Conservation (phyloP, 441 rosid genomes). For the Erodium chrysanthum region DNA sequence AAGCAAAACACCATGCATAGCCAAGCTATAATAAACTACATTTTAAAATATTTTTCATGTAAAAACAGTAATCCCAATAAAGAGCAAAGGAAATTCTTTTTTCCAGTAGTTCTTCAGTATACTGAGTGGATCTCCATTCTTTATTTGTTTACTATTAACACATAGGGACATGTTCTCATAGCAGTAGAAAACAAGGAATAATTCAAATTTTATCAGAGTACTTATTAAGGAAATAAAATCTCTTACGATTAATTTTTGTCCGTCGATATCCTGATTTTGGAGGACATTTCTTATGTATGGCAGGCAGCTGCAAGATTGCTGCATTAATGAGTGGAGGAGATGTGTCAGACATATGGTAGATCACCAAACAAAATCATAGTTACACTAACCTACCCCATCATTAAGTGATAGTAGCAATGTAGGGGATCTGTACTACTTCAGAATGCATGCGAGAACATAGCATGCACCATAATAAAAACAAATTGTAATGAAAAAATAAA, state of each 20-base stretch:
- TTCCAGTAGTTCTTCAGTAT: too few species aligned
- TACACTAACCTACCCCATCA: not conserved
- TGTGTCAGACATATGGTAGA: constrained; percentile 18
- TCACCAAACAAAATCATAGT: constrained; percentile 1
- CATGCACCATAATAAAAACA: constrained; percentile 5
- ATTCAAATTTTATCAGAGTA: not conserved
- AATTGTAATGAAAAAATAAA: constrained; percentile 7
- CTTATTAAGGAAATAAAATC: constrained; percentile 11
- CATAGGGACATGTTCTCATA: too few species aligned
- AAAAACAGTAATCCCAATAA: too few species aligned
- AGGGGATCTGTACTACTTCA: not conserved
- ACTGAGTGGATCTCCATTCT: too few species aligned
- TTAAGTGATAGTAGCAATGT: too few species aligned
- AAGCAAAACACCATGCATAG: not conserved
- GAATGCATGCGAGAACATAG: not conserved
- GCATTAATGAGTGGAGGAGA: constrained; percentile 22
- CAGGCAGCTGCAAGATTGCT: constrained; percentile 95
- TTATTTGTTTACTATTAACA: too few species aligned
- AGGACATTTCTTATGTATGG: constrained; percentile 64
- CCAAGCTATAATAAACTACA: not conserved
- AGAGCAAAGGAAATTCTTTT: too few species aligned
- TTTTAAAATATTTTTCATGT: not conserved
- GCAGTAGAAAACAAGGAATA: too few species aligned
- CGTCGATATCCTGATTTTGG: constrained; percentile 78
- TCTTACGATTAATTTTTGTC: constrained; percentile 64